Evolutionary conservation across 176 grass and related monocot genomes (phyloP).

Genomic region (Aechmea fasciata): DNA sequence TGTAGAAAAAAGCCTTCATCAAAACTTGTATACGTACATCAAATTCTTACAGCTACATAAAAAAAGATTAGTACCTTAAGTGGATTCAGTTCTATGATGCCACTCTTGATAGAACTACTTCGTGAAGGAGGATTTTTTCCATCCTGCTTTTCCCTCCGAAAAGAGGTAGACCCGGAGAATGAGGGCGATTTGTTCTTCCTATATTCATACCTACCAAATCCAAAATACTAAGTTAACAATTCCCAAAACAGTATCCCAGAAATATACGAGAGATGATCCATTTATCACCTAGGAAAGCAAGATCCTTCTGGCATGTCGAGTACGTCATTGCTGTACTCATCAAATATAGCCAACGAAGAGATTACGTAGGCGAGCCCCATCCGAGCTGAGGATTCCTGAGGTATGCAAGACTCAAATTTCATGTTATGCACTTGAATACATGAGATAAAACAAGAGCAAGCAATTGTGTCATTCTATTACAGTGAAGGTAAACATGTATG

Average conservation of each 20-base stretch:
- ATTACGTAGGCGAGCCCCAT: slow-evolving; percentile 69
- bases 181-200: slow-evolving; percentile 30
- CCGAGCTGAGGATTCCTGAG: slow-evolving; percentile 61
- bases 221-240: slow-evolving; percentile 16
- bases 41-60: not conserved
- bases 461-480: not conserved
- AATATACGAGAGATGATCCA: slow-evolving; percentile 6
- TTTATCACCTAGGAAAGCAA: slow-evolving; percentile 82
- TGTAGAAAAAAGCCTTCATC: not conserved
- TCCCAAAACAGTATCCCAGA: not conserved
- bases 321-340: slow-evolving; percentile 93
- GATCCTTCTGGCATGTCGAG: slow-evolving; percentile 92
- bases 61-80: slow-evolving; percentile 56
- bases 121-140: slow-evolving; percentile 48
- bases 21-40: not conserved
- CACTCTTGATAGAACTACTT: slow-evolving; percentile 76
- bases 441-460: not conserved
- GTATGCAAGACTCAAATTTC: slow-evolving; percentile 18
- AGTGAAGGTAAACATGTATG: not conserved
- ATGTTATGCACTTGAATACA: not conserved
- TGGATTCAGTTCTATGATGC: slow-evolving; percentile 69
- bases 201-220: slow-evolving; percentile 53
- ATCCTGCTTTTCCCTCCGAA: slow-evolving; percentile 44
- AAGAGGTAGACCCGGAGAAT: slow-evolving; percentile 50
- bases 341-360: slow-evolving; percentile 80